These are phyloP conservation scores for Starmerella floris DNA, from an alignment of 805 yeast species.

Conservation along the genomic window DNA sequence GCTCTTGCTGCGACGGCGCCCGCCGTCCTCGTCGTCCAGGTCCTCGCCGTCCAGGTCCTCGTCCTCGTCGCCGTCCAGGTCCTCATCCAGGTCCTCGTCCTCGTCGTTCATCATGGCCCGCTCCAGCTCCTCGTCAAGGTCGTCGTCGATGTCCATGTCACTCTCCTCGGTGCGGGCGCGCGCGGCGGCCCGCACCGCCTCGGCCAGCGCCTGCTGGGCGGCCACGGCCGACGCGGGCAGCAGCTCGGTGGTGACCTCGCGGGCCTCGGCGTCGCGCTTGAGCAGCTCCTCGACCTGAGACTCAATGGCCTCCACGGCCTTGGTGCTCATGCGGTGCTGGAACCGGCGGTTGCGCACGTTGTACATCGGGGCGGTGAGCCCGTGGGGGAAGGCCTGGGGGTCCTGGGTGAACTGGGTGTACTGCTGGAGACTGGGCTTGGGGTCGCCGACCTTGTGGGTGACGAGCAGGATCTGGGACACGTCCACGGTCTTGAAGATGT, in stretches of 20 bases:
- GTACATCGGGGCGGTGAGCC: slow-evolving; percentile 68
- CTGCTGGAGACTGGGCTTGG: slow-evolving; percentile 27
- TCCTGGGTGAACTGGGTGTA: slow-evolving; percentile 25
- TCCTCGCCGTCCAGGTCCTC: slow-evolving; percentile 21
- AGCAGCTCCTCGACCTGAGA: slow-evolving; percentile 64
- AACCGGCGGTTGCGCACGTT: slow-evolving; percentile 58
- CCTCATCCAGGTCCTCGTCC: slow-evolving; percentile 21
- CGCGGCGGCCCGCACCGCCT: slow-evolving; percentile 25
- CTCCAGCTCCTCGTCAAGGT: slow-evolving; percentile 24
- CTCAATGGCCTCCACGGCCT: slow-evolving; percentile 66
- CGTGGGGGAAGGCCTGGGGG: slow-evolving; percentile 42
- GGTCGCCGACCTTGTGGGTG: slow-evolving; percentile 40
- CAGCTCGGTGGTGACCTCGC: slow-evolving; percentile 62
- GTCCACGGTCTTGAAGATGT: slow-evolving; percentile 75
- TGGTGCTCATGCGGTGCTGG: slow-evolving; percentile 53
- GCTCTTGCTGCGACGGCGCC: background rate
- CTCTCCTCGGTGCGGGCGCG: slow-evolving; percentile 29
- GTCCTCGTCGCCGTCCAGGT: slow-evolving; percentile 18
- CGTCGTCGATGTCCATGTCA: slow-evolving; percentile 27
- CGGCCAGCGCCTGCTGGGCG: slow-evolving; percentile 24
- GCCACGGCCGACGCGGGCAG: slow-evolving; percentile 34
- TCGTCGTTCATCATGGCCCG: slow-evolving; percentile 27
- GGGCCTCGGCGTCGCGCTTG: slow-evolving; percentile 68
- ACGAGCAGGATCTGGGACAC: slow-evolving; percentile 75
- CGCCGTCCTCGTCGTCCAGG: slow-evolving; percentile 1